phyloP scores from a whole-genome alignment of 805 yeast genomes.

The Zygosaccharomyces kombuchaensis region DNA sequence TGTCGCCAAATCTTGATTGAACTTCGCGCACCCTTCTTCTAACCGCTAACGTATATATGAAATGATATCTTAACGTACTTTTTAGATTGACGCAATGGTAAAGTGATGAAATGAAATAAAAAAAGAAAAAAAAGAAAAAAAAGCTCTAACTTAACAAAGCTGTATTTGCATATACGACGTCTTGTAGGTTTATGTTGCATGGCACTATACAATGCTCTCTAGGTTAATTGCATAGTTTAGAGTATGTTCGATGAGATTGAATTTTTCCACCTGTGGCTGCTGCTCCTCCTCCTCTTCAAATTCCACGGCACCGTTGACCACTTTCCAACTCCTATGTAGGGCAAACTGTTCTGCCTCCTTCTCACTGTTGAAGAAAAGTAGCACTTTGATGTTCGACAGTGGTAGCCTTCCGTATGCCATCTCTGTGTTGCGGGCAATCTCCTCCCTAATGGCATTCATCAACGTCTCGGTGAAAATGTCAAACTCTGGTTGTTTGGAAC shows the following conservation, averaged over 20 bases:
- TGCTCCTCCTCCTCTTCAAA: conserved; percentile 40
- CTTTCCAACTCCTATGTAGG: conserved; percentile 52
- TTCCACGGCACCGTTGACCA: conserved; percentile 47
- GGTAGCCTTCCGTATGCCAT: conserved; percentile 74
- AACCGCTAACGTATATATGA: conserved; percentile 5
- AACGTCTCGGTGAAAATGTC: conserved; percentile 71
- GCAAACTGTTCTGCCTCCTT: conserved; percentile 52
- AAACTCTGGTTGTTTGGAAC: conserved; percentile 59
- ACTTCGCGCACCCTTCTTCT: background rate
- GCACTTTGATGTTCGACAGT: conserved; percentile 71
- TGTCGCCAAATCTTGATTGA: conserved; percentile 22
- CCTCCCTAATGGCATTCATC: conserved; percentile 73
- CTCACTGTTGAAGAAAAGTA: conserved; percentile 65
- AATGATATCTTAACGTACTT: background rate
- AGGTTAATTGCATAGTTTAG: conserved; percentile 84
- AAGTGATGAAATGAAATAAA: too few relatives aligned
- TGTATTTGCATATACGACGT: too few relatives aligned
- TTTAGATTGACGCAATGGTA: background rate
- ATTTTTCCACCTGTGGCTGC: conserved; percentile 10
- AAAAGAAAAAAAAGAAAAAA: background rate
- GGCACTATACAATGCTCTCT: conserved; percentile 73
- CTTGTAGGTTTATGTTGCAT: too few relatives aligned
- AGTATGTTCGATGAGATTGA: conserved; percentile 59
- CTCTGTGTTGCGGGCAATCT: conserved; percentile 81
- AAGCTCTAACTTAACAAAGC: too few relatives aligned